These are phyloP conservation scores for Inonotus obliquus DNA, from an alignment of 1,284 basidiomycete species.

Conservation along the genomic window DNA sequence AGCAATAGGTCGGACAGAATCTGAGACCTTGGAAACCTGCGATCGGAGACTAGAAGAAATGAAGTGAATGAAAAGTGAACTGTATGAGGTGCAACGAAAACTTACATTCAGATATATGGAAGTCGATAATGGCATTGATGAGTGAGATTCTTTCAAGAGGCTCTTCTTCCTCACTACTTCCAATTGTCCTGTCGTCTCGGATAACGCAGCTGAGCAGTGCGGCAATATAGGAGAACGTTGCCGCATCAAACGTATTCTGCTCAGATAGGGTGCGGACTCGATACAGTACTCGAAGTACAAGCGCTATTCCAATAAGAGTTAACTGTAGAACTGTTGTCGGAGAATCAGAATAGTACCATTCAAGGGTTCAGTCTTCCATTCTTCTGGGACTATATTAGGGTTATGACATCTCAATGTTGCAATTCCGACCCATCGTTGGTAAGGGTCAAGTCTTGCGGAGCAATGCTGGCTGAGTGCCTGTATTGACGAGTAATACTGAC, in stretches of 20 bases:
- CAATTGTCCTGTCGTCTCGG: slow-evolving; percentile 59
- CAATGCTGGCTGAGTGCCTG: slow-evolving; percentile 62
- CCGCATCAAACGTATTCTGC: slow-evolving; percentile 77
- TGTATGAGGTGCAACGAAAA: slow-evolving; percentile 19
- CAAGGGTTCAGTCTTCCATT: slow-evolving; percentile 68
- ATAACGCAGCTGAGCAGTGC: slow-evolving; percentile 78
- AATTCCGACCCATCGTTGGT: slow-evolving; percentile 71
- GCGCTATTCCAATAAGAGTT: slow-evolving; percentile 37
- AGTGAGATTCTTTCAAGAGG: slow-evolving; percentile 86
- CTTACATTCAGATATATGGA: slow-evolving; percentile 84
- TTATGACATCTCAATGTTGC: slow-evolving; percentile 74
- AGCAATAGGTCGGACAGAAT: slow-evolving; percentile 74
- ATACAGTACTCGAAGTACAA: slow-evolving; percentile 85
- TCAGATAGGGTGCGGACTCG: slow-evolving; percentile 82
- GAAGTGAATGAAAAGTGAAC: not conserved
- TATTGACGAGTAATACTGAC: not conserved
- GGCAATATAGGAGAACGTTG: slow-evolving; percentile 80
- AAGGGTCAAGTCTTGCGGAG: slow-evolving; percentile 66
- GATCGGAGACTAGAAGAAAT: slow-evolving; percentile 49
- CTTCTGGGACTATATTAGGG: slow-evolving; percentile 64
- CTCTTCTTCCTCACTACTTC: slow-evolving; percentile 63
- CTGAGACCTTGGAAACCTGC: slow-evolving; percentile 66
- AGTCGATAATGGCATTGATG: slow-evolving; percentile 80
- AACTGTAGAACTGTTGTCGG: not conserved
- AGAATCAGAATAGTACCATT: slow-evolving; percentile 45